Evolutionary conservation across 805 yeast genomes (phyloP).

Genomic region (Starmerella potacharoeniae): DNA sequence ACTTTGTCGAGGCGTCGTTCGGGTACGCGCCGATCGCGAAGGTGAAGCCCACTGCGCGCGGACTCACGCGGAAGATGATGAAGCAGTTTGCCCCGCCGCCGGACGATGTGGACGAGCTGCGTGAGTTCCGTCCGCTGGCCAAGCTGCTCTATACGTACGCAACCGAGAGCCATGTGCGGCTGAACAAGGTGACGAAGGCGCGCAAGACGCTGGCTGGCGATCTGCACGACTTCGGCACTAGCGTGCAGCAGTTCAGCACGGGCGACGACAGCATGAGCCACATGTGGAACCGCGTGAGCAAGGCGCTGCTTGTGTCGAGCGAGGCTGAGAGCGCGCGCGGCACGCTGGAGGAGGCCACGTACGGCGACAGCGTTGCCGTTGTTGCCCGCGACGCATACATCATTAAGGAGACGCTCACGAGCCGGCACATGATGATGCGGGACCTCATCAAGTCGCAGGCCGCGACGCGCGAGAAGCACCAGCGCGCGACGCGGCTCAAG

Average conservation of each 20-base stretch:
- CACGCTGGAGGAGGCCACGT: slow-evolving; percentile 56
- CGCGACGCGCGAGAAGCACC: slow-evolving; percentile 56
- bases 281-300: slow-evolving; percentile 68
- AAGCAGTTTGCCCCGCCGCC: slow-evolving; percentile 88
- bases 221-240: slow-evolving; percentile 31
- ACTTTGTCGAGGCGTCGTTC: slow-evolving; percentile 70
- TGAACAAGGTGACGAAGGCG: slow-evolving; percentile 43
- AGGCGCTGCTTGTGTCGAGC: slow-evolving; percentile 55
- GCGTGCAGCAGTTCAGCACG: not conserved
- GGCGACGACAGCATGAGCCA: slow-evolving; percentile 4
- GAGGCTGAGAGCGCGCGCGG: slow-evolving; percentile 67
- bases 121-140: slow-evolving; percentile 75
- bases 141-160: slow-evolving; percentile 58
- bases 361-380: slow-evolving; percentile 63
- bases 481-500: slow-evolving; percentile 54
- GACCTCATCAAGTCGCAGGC: slow-evolving; percentile 73
- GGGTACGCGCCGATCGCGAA: slow-evolving; percentile 53
- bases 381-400: slow-evolving; percentile 67
- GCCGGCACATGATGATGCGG: slow-evolving; percentile 84
- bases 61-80: slow-evolving; percentile 74
- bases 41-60: slow-evolving; percentile 62
- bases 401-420: slow-evolving; percentile 85
- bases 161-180: slow-evolving; percentile 40
- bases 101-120: slow-evolving; percentile 71
- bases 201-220: slow-evolving; percentile 43